A percentile compares a stretch with the other conserved stretches of the same genome.
These are phyloP conservation scores for Backusella westeae DNA, from an alignment of 192 early-diverging fungal species.

Conservation along the genomic window DNA sequence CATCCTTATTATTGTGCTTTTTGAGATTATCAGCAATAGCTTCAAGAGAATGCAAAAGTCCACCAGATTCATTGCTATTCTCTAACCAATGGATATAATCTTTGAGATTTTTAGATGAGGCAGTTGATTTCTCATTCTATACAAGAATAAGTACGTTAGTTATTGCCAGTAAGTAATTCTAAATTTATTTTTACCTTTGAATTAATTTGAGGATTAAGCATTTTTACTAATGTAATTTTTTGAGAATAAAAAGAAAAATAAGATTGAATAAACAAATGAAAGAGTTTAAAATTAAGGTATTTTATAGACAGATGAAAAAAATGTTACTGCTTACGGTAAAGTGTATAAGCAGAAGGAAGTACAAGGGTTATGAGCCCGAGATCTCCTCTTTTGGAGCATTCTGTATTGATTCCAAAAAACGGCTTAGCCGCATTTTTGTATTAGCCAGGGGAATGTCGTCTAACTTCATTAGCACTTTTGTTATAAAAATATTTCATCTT, in stretches of 20 bases:
- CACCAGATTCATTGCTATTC: not conserved
- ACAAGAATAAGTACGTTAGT: not conserved
- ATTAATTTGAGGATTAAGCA: not conserved
- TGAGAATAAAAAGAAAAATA: not conserved
- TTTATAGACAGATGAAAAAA: not conserved
- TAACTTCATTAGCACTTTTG: not conserved
- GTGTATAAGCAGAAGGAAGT: not conserved
- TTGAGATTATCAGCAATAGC: constrained; percentile 6
- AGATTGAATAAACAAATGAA: not conserved
- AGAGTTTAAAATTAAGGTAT: not conserved
- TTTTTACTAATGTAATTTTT: constrained; percentile 7
- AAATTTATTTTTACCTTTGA: not conserved
- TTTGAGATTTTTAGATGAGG: not conserved
- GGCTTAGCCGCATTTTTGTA: not conserved
- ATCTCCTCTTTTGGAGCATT: constrained; percentile 1
- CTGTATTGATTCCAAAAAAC: not conserved
- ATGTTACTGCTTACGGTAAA: not conserved
- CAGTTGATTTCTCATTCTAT: not conserved
- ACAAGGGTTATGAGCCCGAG: not conserved
- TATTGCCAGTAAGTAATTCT: not conserved
- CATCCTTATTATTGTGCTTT: not conserved
- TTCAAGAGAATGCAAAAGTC: not conserved
- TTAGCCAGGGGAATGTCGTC: not conserved
- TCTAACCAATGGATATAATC: not conserved
- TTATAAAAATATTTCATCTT: not conserved